These are phyloP conservation scores for Anthostomella pinea DNA, from an alignment of 2,329 filamentous ascomycete species.

Conservation along the genomic window DNA sequence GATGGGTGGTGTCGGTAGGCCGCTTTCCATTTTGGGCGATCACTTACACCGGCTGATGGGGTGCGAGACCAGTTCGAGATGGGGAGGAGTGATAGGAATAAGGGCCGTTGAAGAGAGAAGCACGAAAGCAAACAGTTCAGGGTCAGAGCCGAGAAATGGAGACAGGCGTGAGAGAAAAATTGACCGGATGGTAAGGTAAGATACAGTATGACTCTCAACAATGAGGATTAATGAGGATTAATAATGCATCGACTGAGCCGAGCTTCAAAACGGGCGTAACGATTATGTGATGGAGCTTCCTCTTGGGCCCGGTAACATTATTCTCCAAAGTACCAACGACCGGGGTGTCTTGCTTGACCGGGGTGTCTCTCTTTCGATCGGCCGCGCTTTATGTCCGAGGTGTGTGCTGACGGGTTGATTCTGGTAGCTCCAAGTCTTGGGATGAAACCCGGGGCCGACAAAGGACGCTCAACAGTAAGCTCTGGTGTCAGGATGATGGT, in stretches of 20 bases:
- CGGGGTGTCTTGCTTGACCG: conserved; percentile 23
- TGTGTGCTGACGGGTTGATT: conserved; percentile 29
- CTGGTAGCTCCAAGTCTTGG: conserved; percentile 25
- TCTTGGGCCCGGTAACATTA: conserved; percentile 30
- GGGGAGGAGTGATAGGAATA: conserved; percentile 1
- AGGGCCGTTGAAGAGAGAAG: conserved; percentile 5
- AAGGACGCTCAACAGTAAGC: conserved; percentile 22
- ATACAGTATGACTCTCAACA: conserved; percentile 24
- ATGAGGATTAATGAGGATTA: conserved; percentile 32
- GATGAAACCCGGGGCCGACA: conserved; percentile 19
- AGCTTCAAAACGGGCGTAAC: conserved; percentile 26
- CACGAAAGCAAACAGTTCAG: conserved; percentile 7
- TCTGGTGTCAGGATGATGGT: conserved; percentile 18
- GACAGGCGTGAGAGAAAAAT: conserved; percentile 20
- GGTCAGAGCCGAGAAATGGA: conserved; percentile 2
- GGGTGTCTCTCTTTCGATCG: conserved; percentile 27
- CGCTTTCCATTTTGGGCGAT: conserved; percentile 45
- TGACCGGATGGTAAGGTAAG: conserved; percentile 11
- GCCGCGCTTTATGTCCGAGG: conserved; percentile 33
- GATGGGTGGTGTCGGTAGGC: conserved; percentile 51
- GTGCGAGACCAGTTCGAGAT: conserved; percentile 3
- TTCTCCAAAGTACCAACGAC: conserved; percentile 17
- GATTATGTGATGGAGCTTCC: conserved; percentile 33
- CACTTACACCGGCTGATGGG: conserved; percentile 17
- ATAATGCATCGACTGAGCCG: conserved; percentile 28